Evolutionary conservation across 345 rosid species (phyloP).

Genomic region (Triadica sebifera): DNA sequence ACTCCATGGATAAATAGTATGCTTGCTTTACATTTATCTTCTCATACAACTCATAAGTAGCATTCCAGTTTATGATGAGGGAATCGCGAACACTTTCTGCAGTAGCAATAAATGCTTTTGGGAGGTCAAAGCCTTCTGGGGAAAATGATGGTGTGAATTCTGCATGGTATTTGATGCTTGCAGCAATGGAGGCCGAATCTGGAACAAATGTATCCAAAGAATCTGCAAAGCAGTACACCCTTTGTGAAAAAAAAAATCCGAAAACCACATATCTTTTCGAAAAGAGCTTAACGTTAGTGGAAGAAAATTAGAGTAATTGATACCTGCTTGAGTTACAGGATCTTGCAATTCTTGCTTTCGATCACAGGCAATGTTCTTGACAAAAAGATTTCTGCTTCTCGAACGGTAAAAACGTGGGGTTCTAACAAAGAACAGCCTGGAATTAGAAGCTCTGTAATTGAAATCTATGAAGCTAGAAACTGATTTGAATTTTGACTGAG

Average conservation of each 20-base stretch:
- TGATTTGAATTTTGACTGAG: conserved; percentile 21
- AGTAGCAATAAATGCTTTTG: conserved; percentile 49
- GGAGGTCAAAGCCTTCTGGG: conserved; percentile 48
- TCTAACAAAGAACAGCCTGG: conserved; percentile 29
- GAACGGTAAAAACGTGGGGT: conserved; percentile 25
- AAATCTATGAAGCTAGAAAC: conserved; percentile 26
- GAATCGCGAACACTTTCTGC: conserved; percentile 52
- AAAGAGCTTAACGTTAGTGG: not conserved
- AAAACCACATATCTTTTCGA: not conserved
- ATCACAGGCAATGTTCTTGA: conserved; percentile 42
- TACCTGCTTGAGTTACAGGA: conserved; percentile 31
- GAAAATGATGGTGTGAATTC: conserved; percentile 58
- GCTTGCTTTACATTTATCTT: conserved; percentile 54
- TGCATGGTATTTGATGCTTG: conserved; percentile 51
- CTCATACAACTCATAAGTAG: conserved; percentile 43
- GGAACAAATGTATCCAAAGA: conserved; percentile 30
- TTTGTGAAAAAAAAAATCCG: not conserved
- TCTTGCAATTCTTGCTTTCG: conserved; percentile 37
- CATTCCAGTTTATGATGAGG: conserved; percentile 56
- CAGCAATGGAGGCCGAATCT: conserved; percentile 41
- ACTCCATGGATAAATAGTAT: conserved; percentile 64
- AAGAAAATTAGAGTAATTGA: not conserved
- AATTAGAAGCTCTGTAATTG: conserved; percentile 20
- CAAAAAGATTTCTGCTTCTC: conserved; percentile 16
- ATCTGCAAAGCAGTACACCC: conserved; percentile 26